A percentile compares a stretch with the other conserved stretches of the same genome.
phyloP scores from a whole-genome alignment of 2,329 filamentous ascomycete species.

The Fusarium gaditjirri region DNA sequence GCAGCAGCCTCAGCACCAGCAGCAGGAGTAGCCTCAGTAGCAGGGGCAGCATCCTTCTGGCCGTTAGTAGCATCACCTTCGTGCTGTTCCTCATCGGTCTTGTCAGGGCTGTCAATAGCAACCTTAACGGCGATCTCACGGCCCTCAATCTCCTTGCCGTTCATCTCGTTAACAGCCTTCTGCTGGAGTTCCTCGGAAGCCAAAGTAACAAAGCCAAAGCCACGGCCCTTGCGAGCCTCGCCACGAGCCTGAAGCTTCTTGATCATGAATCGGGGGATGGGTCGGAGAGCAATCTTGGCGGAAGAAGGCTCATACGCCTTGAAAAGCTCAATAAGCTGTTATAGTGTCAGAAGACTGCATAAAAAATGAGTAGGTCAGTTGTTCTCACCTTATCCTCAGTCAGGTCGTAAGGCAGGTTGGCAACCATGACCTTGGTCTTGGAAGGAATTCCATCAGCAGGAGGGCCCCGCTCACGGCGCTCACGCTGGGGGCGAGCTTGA shows the following conservation, averaged over 20 bases:
- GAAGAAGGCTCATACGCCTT: slow-evolving; percentile 89
- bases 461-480: slow-evolving; percentile 86
- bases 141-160: slow-evolving; percentile 98
- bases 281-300: slow-evolving; percentile 98
- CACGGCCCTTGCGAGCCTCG: slow-evolving; percentile 98
- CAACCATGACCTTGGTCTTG: slow-evolving; percentile 99
- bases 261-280: slow-evolving; percentile 99
- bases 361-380: slow-evolving; percentile 37
- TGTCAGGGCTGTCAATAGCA: slow-evolving; percentile 98
- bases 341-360: slow-evolving; percentile 34
- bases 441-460: slow-evolving; percentile 97
- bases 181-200: slow-evolving; percentile 95
- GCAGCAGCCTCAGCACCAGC: slow-evolving; percentile 41
- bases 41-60: slow-evolving; percentile 50
- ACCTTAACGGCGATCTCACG: slow-evolving; percentile 99
- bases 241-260: slow-evolving; percentile 99
- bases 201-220: slow-evolving; percentile 97
- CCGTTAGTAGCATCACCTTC: slow-evolving; percentile 58
- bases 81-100: slow-evolving; percentile 82
- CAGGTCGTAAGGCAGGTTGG: slow-evolving; percentile 98
- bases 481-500: slow-evolving; percentile 65
- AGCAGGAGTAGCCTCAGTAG: slow-evolving; percentile 43
- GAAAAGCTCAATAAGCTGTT: slow-evolving; percentile 96
- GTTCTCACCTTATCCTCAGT: slow-evolving; percentile 89
- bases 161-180: slow-evolving; percentile 98